Percentiles rank a stretch among this genome's conserved stretches.
These are phyloP conservation scores for Ogataea naganishii DNA, from an alignment of 805 yeast genomes.

Conservation along the genomic window DNA sequence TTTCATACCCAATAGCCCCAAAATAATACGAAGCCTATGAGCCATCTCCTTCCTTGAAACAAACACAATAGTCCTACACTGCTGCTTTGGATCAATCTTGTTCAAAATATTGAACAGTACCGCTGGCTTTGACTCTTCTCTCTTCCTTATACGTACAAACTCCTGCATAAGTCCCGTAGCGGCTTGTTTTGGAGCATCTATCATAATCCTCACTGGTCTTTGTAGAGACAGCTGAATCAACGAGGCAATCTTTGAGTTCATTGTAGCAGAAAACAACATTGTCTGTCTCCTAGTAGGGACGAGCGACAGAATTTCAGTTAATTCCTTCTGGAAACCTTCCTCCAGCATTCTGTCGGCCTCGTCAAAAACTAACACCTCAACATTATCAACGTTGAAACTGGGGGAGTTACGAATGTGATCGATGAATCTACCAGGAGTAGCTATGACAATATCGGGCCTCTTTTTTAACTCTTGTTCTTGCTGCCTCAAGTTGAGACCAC, in stretches of 20 bases:
- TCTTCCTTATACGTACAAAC: constrained; percentile 88
- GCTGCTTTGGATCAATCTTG: constrained; percentile 51
- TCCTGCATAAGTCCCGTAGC: constrained; percentile 89
- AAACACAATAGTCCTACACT: constrained; percentile 76
- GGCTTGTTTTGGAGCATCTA: constrained; percentile 92
- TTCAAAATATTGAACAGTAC: constrained; percentile 64
- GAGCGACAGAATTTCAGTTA: constrained; percentile 79
- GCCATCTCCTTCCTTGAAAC: constrained; percentile 90
- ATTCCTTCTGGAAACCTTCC: constrained; percentile 95
- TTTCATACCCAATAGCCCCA: constrained; percentile 68
- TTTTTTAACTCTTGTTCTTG: constrained; percentile 91
- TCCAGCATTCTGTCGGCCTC: constrained; percentile 99
- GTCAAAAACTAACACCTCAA: constrained; percentile 88
- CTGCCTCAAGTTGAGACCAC: constrained; percentile 91
- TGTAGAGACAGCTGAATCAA: constrained; percentile 81
- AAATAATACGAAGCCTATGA: constrained; percentile 68
- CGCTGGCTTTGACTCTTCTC: constrained; percentile 79
- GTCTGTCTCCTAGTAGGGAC: constrained; percentile 93
- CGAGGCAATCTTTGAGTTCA: constrained; percentile 88
- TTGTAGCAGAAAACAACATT: constrained; percentile 91
- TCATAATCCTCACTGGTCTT: constrained; percentile 90
- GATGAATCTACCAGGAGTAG: constrained; percentile 98
- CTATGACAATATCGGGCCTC: constrained; percentile 93
- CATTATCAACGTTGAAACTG: constrained; percentile 80
- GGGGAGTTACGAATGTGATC: constrained; percentile 96